phyloP scores from a whole-genome alignment of 768 basidiomycete species.

The Pleurotus platypus region DNA sequence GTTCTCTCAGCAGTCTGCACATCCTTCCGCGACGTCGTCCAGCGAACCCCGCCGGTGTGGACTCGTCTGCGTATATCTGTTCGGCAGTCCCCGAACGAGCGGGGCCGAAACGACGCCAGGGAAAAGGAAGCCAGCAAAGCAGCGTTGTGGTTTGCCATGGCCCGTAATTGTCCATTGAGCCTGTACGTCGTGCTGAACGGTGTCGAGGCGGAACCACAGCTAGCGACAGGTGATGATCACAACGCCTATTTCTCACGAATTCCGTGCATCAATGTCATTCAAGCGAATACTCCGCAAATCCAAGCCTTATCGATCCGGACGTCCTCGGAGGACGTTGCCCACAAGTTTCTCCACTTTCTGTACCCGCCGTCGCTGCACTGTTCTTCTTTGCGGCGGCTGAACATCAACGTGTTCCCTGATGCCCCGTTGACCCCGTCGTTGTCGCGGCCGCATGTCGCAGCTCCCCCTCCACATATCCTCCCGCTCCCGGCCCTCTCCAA shows the following conservation, averaged over 20 bases:
- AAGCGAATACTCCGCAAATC: background rate
- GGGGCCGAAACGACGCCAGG: conserved; percentile 9
- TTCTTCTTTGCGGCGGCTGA: conserved; percentile 6
- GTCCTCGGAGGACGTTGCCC: background rate
- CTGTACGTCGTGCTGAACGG: conserved; percentile 16
- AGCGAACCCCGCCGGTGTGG: conserved; percentile 28
- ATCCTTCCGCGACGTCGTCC: conserved; percentile 22
- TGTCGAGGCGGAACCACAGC: background rate
- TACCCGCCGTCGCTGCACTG: background rate
- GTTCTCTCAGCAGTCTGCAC: conserved; percentile 26
- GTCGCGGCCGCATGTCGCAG: background rate
- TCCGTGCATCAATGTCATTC: conserved; percentile 1
- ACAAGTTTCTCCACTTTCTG: conserved; percentile 5
- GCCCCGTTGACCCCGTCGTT: background rate
- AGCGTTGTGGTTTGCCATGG: conserved; percentile 25
- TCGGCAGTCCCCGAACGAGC: background rate
- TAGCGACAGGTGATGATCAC: background rate
- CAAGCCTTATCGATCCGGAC: conserved; percentile 4
- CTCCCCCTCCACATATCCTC: conserved; percentile 7
- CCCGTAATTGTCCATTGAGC: conserved; percentile 21
- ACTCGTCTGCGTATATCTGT: conserved; percentile 19
- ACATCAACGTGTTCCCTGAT: conserved; percentile 8
- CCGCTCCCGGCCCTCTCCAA: conserved; percentile 6
- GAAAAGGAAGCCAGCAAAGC: conserved; percentile 19
- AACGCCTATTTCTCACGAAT: conserved; percentile 1